Conservation (phyloP, 257 asterid species). For the Echites panduratus region DNA sequence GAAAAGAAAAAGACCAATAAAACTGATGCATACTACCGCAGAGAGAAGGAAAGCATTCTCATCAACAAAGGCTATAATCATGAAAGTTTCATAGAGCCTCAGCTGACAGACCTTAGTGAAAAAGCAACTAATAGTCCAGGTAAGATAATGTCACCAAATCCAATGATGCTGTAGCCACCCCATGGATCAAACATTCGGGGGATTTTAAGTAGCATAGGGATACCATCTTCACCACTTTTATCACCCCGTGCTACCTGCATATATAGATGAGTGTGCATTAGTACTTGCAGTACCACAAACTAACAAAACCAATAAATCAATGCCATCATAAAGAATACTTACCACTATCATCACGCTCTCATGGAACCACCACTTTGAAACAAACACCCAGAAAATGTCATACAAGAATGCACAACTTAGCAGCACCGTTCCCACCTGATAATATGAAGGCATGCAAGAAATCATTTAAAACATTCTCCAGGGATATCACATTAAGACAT, state of each 20-base stretch:
- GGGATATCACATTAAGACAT: background rate
- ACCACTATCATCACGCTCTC: conserved; percentile 99
- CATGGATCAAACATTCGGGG: conserved; percentile 29
- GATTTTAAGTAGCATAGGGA: conserved; percentile 22
- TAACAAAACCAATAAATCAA: background rate
- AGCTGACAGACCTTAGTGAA: conserved; percentile 23
- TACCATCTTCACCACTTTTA: conserved; percentile 28
- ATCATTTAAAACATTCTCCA: background rate
- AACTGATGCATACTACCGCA: background rate
- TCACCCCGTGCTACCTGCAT: conserved; percentile 23
- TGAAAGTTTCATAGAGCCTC: background rate
- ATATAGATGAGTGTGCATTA: conserved; percentile 31
- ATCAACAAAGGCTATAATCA: background rate
- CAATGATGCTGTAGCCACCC: conserved; percentile 27
- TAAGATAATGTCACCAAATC: conserved; percentile 26
- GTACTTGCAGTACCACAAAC: conserved; percentile 9
- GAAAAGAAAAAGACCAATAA: background rate
- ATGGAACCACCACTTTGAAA: conserved; percentile 82
- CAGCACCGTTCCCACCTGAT: conserved; percentile 94
- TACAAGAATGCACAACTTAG: conserved; percentile 86
- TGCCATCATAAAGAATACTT: conserved; percentile 19
- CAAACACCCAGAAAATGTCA: conserved; percentile 94
- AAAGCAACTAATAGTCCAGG: conserved; percentile 25
- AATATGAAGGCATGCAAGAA: conserved; percentile 17
- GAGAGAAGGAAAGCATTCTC: background rate